phyloP scores from a whole-genome alignment of 495 filamentous ascomycete species.

The Trichodelitschia bisporula region DNA sequence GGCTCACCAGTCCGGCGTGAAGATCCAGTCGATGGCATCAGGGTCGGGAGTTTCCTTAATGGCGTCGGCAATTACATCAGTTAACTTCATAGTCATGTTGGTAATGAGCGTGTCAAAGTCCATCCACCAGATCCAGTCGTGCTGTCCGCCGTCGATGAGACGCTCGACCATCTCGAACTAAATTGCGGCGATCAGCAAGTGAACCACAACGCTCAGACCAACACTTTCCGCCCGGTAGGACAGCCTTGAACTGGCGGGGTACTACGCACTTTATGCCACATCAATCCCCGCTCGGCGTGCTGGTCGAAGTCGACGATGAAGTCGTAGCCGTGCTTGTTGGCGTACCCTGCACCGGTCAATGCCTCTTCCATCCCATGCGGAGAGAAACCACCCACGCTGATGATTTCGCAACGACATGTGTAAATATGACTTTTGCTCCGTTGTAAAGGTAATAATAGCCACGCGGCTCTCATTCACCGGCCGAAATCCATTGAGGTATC shows the following conservation, averaged over 20 bases:
- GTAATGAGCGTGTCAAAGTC: slow-evolving; percentile 9
- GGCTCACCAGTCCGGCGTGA: slow-evolving; percentile 9
- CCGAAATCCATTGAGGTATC: too few relatives aligned
- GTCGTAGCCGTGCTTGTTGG: slow-evolving; percentile 7
- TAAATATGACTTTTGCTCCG: slow-evolving; percentile 7
- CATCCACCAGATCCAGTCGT: slow-evolving; percentile 17
- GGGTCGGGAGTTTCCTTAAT: slow-evolving; percentile 9
- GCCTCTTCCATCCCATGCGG: background rate
- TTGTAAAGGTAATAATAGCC: slow-evolving; percentile 9
- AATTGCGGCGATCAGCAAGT: too few relatives aligned
- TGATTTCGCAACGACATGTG: slow-evolving; percentile 10
- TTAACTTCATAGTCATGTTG: slow-evolving; percentile 4
- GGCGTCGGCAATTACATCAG: too few relatives aligned
- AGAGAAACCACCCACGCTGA: slow-evolving; percentile 4
- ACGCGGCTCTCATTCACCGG: too few relatives aligned
- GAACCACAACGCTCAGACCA: too few relatives aligned
- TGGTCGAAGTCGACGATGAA: slow-evolving; percentile 11
- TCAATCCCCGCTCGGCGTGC: slow-evolving; percentile 3
- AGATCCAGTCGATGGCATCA: slow-evolving; percentile 1
- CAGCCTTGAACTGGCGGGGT: too few relatives aligned
- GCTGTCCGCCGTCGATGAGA: slow-evolving; percentile 6
- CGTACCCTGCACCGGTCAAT: background rate
- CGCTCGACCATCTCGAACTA: slow-evolving; percentile 12
- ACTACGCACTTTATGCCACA: too few relatives aligned
- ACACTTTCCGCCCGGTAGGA: too few relatives aligned